Base-by-base conservation (phyloP, 805 yeast genomes). In the Candida ortonii region DNA sequence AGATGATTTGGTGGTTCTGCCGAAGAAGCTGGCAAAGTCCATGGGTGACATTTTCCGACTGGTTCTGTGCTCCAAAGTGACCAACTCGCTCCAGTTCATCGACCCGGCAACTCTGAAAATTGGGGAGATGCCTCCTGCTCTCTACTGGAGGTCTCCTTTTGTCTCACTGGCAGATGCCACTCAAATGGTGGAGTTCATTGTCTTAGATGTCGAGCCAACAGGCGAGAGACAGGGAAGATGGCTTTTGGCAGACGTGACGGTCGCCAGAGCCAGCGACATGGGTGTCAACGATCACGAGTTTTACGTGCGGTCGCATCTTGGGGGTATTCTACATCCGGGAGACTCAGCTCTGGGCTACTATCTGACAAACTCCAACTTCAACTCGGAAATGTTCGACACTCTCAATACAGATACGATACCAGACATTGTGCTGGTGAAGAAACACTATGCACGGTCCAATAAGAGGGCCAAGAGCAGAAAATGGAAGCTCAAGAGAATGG, bases 401-500 rank as follows among this genome's bases (percentile, higher is more conserved):
- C 60, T 83, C 36, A 77, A 79, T 44, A 62, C 71, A 7, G 73
- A 71, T 39, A 79, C 80, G 45, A 63, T 80, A 15, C 93, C 95
- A 13, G 97, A 89, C 51, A 95, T 89, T 31, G 73, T 87, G 2
- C 61, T 89, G 43, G 94, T 90, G 38, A 87, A 88, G 86, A 89
- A 88, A 59, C 76, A 76, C 62, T 90, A 88, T 68, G 72, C 80
- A 28, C 81, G 95, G 70, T 83, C 81, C 67, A 70, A 78, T 29
- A 77, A 75, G 67, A 82, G 78, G 68, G 65, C 75, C 47, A 82
- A 81, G 75, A 76, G 80, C 71, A 80, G 90, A 73, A 70, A 71
- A 62, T 86, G 95, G 95, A 86, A 83, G 65, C 78, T 90, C 64
- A 84, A 85, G 80, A 84, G 97, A 73, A 89, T 90, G 96, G 97